phyloP scores from a whole-genome alignment of 73 alveolate species.

The Loxodes magnus region DNA sequence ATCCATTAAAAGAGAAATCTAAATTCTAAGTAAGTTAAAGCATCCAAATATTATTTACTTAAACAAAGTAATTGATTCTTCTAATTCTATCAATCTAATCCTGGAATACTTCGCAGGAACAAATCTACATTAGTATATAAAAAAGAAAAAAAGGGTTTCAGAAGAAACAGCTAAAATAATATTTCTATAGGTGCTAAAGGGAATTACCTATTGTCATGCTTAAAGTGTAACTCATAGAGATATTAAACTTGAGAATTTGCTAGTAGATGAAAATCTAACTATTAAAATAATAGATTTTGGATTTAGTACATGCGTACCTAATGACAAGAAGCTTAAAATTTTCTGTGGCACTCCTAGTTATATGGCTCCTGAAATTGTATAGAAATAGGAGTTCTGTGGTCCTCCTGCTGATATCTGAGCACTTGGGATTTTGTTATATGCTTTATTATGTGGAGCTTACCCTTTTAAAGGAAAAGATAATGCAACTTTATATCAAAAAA shows the following conservation, averaged over 20 bases:
- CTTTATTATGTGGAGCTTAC: conserved; percentile 28
- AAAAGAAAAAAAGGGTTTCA: conserved; percentile 25
- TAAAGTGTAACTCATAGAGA: conserved; percentile 40
- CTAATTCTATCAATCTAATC: conserved; percentile 32
- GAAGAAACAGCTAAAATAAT: conserved; percentile 21
- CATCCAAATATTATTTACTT: conserved; percentile 52
- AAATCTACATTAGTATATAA: conserved; percentile 39
- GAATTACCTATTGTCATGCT: conserved; percentile 40
- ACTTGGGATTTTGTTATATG: conserved; percentile 29
- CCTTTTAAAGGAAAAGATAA: conserved; percentile 33
- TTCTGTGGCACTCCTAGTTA: conserved; percentile 86
- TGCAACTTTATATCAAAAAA: too few relatives aligned
- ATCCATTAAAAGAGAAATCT: conserved; percentile 25
- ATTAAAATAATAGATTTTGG: conserved; percentile 46
- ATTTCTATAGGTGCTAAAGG: conserved; percentile 31
- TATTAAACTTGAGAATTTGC: conserved; percentile 26
- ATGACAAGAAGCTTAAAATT: conserved; percentile 21
- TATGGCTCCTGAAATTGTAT: conserved; percentile 92
- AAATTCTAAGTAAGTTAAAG: conserved; percentile 17
- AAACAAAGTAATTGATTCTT: conserved; percentile 38
- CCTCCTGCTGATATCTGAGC: conserved; percentile 48
- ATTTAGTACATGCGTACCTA: conserved; percentile 21
- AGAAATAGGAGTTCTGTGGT: conserved; percentile 28
- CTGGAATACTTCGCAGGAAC: conserved; percentile 53
- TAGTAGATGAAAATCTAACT: conserved; percentile 20